Base-by-base conservation (phyloP, 441 rosid species). In the Aleurites moluccanus region DNA sequence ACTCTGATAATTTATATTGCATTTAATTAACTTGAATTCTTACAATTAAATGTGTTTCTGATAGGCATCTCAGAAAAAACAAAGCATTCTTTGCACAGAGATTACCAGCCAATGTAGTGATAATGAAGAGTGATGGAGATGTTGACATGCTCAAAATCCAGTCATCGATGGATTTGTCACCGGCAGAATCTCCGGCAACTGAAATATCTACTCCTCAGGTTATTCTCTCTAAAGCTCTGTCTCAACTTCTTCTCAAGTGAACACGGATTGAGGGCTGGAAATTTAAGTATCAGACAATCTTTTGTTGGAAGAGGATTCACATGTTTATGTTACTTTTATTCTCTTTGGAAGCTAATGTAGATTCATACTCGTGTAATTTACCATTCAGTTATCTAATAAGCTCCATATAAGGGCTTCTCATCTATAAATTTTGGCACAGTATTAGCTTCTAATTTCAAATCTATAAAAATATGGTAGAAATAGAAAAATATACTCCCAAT, bases 81-180 rank as follows among this genome's bases (percentile, higher is more conserved):
- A 80, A 67, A 72, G 65, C 77, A 56, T 85, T 80, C 73, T 85
- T 76, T 44, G 81, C 79, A 62, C 70, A 80, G 71, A 82, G 86
- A 64, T 28, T 80, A 27, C 86, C 83, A 6, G 74, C 83, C 72
- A 82, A 61, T 61, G 80, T 75, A 49, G 80, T 85, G 65, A 71
- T 82, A 74, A 78, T 85, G 85, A 85, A 80, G 21, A 55, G 64
- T 16, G 30, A 82, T 21, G 86, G 86, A 66, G 80, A 82, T 2
- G 83, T 77, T 6, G 84, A 82, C 60, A 75, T 79, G 77, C 75
- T 82, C 66, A 82, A 69, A 70, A 67, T 73, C 25, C 80, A 62
- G 35, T 57, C 87, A 8, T 20, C 45, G 35, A 62, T 59, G 5
- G 69, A 78, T 10, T 18, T 10, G 4, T 75, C 56, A 6, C 21